Evolutionary conservation across 768 basidiomycete species (phyloP), one percentile per base, ranked within the genome.

Genomic region (Leccinum imitatum): DNA sequence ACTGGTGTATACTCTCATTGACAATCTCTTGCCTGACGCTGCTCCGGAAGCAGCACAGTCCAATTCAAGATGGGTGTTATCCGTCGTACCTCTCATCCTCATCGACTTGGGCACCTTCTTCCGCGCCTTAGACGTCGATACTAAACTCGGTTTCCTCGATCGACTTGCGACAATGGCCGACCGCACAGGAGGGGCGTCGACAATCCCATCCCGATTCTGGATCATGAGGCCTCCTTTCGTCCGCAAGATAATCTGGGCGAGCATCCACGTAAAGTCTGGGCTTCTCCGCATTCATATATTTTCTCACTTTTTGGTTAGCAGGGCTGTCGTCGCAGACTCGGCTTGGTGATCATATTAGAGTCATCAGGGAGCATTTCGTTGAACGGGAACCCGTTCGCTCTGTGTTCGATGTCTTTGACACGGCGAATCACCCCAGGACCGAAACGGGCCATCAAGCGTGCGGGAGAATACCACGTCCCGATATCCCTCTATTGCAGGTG

Each of bases 21-120:
- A 87, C 63, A 75, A 76, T 56, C 69, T 90, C 33, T 74, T 91
- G 1, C 87, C 87, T 1, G 64, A 62, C 52, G 55, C 58, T 14
- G 23, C 50, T 23, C 54, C 59, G 19, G 69, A 73, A 60, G 52
- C 63, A 19, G 56, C 31, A 19, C 72, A 75, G 39, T 75, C 75
- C 37, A 75, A 75, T 10, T 68, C 77, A 6, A 62, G 72, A 59
- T 90, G 86, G 87, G 70, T 82, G 2, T 75, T 77, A 6, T 71
- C 70, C 10, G 82, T 88, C 13, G 73, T 92, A 15, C 87, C 89
- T 3, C 79, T 76, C 30, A 70, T 85, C 19, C 75, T 91, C 4
- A 69, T 72, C 3, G 84, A 90, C 47, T 65, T 91, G 9, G 76
- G 71, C 59, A 55, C 69, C 1, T 90, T 91, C 71, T 80, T 86